Evolutionary conservation across 2,329 filamentous ascomycete species (phyloP).

Genomic region (Cercospora sojina): DNA sequence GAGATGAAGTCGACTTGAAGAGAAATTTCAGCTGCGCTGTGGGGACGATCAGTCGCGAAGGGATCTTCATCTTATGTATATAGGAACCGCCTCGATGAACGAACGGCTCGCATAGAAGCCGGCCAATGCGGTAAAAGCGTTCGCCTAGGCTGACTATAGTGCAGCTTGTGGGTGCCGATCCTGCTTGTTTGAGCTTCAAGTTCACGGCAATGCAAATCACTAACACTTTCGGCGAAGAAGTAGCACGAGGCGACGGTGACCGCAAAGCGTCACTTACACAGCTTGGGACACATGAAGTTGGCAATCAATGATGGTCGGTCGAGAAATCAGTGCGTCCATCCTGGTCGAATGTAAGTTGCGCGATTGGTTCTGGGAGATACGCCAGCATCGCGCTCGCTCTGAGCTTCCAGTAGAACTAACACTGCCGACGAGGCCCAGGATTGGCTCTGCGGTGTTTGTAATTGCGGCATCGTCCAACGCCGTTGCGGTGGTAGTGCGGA

Average conservation of each 20-base stretch:
- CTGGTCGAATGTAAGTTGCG: neutral
- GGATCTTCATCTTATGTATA: slow-evolving; percentile 9
- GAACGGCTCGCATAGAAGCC: slow-evolving; percentile 1
- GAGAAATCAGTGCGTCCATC: neutral
- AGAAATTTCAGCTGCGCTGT: neutral
- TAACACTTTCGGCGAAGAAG: neutral
- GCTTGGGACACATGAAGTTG: neutral
- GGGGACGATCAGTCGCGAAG: neutral
- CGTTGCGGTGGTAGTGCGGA: neutral
- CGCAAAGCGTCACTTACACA: slow-evolving; percentile 1
- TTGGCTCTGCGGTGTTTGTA: neutral
- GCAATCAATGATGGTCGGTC: neutral
- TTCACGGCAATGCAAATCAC: slow-evolving; percentile 9
- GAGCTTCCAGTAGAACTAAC: neutral
- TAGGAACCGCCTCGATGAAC: neutral
- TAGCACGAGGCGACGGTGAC: neutral
- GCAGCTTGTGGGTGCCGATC: neutral
- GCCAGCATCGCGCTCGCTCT: neutral
- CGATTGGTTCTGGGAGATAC: neutral
- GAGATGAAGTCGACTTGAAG: neutral
- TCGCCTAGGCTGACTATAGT: slow-evolving; percentile 1
- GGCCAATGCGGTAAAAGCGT: slow-evolving; percentile 16
- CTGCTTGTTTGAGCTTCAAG: slow-evolving; percentile 8
- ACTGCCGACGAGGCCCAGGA: neutral
- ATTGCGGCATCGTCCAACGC: neutral